Percentiles rank a stretch among this genome's conserved stretches.
phyloP scores from a whole-genome alignment of 257 asterid genomes.

The Solanum pimpinellifolium region DNA sequence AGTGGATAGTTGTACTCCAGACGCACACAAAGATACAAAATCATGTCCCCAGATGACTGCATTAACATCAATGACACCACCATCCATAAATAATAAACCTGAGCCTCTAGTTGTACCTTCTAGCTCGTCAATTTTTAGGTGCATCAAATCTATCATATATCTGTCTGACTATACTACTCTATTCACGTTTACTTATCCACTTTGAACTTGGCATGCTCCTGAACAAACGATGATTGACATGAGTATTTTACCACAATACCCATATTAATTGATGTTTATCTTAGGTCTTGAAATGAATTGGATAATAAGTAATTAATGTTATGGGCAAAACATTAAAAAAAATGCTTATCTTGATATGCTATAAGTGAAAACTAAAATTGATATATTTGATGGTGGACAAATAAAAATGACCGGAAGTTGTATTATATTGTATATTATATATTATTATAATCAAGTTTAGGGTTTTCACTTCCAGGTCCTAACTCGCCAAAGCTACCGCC shows the following conservation, averaged over 20 bases:
- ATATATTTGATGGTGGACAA: not conserved
- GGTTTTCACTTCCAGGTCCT: not conserved
- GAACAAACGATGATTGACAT: not conserved
- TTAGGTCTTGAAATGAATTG: not conserved
- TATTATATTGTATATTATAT: too few relatives aligned
- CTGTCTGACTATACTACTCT: not conserved
- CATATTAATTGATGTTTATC: not conserved
- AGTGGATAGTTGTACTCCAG: not conserved
- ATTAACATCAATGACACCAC: not conserved
- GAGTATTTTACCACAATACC: not conserved
- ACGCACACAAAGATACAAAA: not conserved
- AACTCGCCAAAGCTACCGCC: not conserved
- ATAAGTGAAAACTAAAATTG: not conserved
- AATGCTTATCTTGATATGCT: not conserved
- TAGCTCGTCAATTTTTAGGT: not conserved
- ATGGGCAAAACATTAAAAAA: not conserved
- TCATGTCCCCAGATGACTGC: not conserved
- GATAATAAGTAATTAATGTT: too few relatives aligned
- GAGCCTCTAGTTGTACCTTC: not conserved
- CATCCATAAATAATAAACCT: not conserved
- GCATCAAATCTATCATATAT: not conserved
- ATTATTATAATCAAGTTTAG: not conserved
- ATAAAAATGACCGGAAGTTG: not conserved
- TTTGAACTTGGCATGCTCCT: not conserved
- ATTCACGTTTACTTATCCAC: not conserved